Percentiles rank a stretch among this genome's conserved stretches.
These are phyloP conservation scores for Ophiostoma montium DNA, from an alignment of 2,329 filamentous ascomycete species.

Conservation along the genomic window DNA sequence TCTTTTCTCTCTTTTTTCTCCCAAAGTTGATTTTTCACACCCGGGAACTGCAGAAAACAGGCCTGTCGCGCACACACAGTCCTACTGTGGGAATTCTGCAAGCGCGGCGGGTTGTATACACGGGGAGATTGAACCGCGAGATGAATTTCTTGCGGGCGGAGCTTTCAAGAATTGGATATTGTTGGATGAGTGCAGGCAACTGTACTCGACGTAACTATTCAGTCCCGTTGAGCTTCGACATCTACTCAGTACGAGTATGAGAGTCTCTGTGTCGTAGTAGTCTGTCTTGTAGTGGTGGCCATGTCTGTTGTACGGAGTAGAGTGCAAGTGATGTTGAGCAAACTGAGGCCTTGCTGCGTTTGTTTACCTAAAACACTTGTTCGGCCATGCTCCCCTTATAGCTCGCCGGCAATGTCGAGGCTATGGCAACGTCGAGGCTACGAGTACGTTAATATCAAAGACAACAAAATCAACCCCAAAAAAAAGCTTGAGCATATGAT, in stretches of 20 bases:
- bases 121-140: slow-evolving; percentile 37
- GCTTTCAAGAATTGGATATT: slow-evolving; percentile 51
- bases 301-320: too few relatives aligned
- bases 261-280: background rate
- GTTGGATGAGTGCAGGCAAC: background rate
- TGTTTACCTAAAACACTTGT: too few relatives aligned
- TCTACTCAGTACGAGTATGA: too few relatives aligned
- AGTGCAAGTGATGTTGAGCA: too few relatives aligned
- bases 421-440: too few relatives aligned
- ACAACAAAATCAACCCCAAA: too few relatives aligned
- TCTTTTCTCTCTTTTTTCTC: slow-evolving; percentile 23
- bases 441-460: too few relatives aligned
- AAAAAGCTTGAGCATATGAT: too few relatives aligned
- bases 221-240: slow-evolving; percentile 51
- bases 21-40: slow-evolving; percentile 38
- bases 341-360: too few relatives aligned
- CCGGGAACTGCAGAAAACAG: slow-evolving; percentile 22
- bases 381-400: too few relatives aligned
- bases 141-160: slow-evolving; percentile 22
- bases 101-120: slow-evolving; percentile 39
- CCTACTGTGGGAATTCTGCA: slow-evolving; percentile 19
- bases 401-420: too few relatives aligned
- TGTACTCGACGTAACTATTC: slow-evolving; percentile 28
- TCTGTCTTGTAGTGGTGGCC: too few relatives aligned
- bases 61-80: slow-evolving; percentile 18